A percentile compares a stretch with the other conserved stretches of the same genome.
Evolutionary conservation across 1,284 basidiomycete genomes (phyloP).

Genomic region (Irpex sp.): DNA sequence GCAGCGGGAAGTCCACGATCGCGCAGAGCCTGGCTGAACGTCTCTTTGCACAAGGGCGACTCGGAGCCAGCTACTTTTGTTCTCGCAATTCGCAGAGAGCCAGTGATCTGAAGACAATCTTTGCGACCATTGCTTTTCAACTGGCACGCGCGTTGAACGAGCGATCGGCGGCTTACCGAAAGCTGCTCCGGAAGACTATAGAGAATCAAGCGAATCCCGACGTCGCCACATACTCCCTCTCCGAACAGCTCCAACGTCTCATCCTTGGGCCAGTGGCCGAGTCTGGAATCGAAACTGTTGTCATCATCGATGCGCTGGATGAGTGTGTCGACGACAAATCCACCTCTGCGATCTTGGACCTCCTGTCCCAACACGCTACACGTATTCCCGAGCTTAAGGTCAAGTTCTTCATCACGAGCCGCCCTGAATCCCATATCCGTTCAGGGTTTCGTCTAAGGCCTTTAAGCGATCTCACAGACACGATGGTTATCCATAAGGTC

Average conservation of each 20-base stretch:
- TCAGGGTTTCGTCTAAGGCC: constrained; percentile 2
- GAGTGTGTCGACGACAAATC: constrained; percentile 20
- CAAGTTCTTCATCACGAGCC: constrained; percentile 23
- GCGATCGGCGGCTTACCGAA: neutral
- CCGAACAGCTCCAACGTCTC: neutral
- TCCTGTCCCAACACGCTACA: constrained; percentile 10
- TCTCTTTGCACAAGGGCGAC: neutral
- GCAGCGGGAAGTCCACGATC: constrained; percentile 17
- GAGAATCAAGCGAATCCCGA: neutral
- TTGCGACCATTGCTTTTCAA: constrained; percentile 25
- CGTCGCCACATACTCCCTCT: too few species aligned
- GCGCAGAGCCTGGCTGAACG: constrained; percentile 9
- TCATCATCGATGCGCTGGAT: constrained; percentile 24
- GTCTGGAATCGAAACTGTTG: neutral
- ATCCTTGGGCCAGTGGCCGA: constrained; percentile 6
- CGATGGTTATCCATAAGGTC: neutral
- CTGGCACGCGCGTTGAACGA: constrained; percentile 13
- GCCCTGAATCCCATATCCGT: constrained; percentile 21
- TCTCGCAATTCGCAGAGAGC: constrained; percentile 12
- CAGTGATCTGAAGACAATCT: constrained; percentile 15
- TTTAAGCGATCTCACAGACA: neutral
- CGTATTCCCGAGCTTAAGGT: constrained; percentile 1
- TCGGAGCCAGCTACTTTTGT: constrained; percentile 26
- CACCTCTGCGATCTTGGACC: constrained; percentile 11
- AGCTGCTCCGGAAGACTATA: neutral